Evolutionary conservation across 2,329 filamentous ascomycete species (phyloP), one percentile per base, ranked within the genome.

Genomic region (Aspergillus bombycis): DNA sequence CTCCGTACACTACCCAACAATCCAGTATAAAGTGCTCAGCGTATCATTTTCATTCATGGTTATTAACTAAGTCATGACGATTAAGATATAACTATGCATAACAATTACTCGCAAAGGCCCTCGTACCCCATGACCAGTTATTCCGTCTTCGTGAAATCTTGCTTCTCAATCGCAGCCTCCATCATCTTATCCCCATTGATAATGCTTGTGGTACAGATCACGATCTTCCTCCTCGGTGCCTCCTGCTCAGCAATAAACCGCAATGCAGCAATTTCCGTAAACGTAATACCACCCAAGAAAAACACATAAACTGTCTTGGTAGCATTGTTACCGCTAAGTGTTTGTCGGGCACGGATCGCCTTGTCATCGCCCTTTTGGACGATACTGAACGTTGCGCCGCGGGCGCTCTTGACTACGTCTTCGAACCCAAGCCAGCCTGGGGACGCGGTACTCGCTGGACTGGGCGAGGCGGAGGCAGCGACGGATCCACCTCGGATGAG

Each of bases 351-450:
- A 72, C 94, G 94, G 36, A 94, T 89, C 1, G 94, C 93, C 76
- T 95, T 96, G 74, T 97, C 94, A 72, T 96, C 92, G 2, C 94
- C 94, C 72, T 92, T 94, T 75, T 99, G 95, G 48, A 91, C 84
- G 72, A 97, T 91, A 73, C 97, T 96, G 74, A 99, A 96, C 0
- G 93, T 96, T 67, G 91, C 88, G 5, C 95, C 95, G 21, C 91
- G 87, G 16, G 93, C 91, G 74, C 95, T 91, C 77, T 95, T 96
- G 55, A 96, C 86, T 1, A 91, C 87, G 66, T 98, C 94, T 70
- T 99, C 95, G 73, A 98, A 99, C 0, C 94, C 93, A 65, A 93
- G 88, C 91, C 94, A 97, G 12, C 94, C 94, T 70, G 94, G 90
- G 0, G 89, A 87, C 4, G 88, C 86, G 3, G 86, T 85, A 38